Percentiles rank a stretch among this genome's conserved stretches.
phyloP scores from a whole-genome alignment of 805 yeast genomes.

The Candida peoriensis region DNA sequence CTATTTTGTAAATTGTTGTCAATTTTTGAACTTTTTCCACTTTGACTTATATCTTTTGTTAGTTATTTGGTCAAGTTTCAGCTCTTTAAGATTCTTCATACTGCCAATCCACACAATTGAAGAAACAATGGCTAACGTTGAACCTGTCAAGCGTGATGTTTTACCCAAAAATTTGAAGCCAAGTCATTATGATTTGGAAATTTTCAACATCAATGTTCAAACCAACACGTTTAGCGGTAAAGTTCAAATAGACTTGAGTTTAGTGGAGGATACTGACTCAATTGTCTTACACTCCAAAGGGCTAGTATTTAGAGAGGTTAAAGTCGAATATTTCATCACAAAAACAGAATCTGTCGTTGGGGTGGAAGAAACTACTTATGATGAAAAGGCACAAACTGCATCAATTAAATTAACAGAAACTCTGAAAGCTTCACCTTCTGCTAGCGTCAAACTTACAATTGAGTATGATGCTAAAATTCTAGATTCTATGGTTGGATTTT shows the following conservation, averaged over 20 bases:
- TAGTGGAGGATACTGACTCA: conserved; percentile 39
- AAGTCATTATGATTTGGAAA: conserved; percentile 57
- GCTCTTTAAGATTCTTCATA: too few relatives aligned
- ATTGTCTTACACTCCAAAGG: conserved; percentile 59
- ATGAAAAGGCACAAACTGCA: conserved; percentile 56
- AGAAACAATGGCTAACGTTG: too few relatives aligned
- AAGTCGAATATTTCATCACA: conserved; percentile 32
- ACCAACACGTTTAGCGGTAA: conserved; percentile 55
- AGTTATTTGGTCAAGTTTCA: too few relatives aligned
- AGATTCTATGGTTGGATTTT: conserved; percentile 76
- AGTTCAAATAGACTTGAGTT: conserved; percentile 47
- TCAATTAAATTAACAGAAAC: conserved; percentile 49
- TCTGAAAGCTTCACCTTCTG: conserved; percentile 29
- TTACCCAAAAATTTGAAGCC: conserved; percentile 68
- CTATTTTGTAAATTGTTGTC: too few relatives aligned
- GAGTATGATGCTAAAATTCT: conserved; percentile 56
- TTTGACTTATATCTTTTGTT: too few relatives aligned
- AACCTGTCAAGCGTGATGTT: conserved; percentile 33
- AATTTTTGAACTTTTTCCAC: too few relatives aligned
- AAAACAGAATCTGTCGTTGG: conserved; percentile 20
- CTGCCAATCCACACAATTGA: too few relatives aligned
- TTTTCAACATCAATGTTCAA: conserved; percentile 54
- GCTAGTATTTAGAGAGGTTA: conserved; percentile 47
- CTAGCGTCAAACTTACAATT: conserved; percentile 39
- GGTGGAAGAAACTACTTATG: conserved; percentile 32